These are phyloP conservation scores for Medakamo hakoo DNA, from an alignment of 139 green algal species.

Conservation along the genomic window DNA sequence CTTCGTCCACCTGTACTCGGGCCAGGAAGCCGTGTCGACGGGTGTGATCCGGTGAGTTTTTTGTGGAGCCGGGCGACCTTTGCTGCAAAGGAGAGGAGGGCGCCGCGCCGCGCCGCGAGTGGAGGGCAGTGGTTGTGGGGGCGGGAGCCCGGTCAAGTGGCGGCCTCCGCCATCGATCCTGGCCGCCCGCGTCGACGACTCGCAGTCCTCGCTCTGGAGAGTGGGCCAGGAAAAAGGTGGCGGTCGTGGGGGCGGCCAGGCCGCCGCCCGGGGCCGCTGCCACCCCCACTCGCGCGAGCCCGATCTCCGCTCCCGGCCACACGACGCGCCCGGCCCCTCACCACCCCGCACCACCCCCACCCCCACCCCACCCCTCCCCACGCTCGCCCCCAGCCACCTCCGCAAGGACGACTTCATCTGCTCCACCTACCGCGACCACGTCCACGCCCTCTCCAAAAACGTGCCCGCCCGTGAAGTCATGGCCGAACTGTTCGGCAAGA, in stretches of 20 bases:
- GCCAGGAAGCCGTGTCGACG: conserved; percentile 83
- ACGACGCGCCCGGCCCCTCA: neutral
- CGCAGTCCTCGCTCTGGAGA: too few species aligned
- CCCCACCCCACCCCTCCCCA: neutral
- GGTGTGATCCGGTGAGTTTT: conserved; percentile 13
- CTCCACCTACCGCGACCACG: conserved; percentile 96
- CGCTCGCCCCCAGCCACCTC: conserved; percentile 17
- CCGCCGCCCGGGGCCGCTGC: too few species aligned
- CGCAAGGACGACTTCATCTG: conserved; percentile 75
- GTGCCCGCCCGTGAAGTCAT: conserved; percentile 74
- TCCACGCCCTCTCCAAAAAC: conserved; percentile 89
- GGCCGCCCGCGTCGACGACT: too few species aligned
- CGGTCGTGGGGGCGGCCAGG: too few species aligned
- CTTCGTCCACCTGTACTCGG: conserved; percentile 95
- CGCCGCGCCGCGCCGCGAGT: too few species aligned
- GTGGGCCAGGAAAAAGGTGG: too few species aligned
- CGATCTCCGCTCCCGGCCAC: neutral
- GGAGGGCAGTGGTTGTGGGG: neutral
- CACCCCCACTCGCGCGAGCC: too few species aligned
- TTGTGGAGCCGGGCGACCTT: too few species aligned
- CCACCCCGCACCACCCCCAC: neutral
- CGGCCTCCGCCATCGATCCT: too few species aligned
- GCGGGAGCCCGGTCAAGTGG: too few species aligned
- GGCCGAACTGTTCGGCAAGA: conserved; percentile 98
- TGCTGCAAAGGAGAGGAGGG: neutral